These are phyloP conservation scores for Leccinum griseonigrum DNA, from an alignment of 1,284 basidiomycete genomes.

Conservation along the genomic window DNA sequence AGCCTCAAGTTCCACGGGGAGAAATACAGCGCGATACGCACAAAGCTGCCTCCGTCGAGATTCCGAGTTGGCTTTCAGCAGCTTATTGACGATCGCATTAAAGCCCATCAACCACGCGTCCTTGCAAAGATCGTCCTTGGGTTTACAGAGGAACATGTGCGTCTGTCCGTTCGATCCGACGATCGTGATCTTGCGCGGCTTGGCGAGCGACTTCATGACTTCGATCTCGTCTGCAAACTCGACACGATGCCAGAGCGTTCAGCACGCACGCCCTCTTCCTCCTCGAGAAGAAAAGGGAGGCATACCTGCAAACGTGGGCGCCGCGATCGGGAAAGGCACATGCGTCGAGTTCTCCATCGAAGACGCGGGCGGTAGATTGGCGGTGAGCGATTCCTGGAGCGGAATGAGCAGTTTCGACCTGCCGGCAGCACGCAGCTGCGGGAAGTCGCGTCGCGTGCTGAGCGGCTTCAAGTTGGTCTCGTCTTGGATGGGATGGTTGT, in stretches of 20 bases:
- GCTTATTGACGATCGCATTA: slow-evolving; percentile 97
- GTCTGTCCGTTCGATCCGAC: slow-evolving; percentile 78
- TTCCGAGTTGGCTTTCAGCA: slow-evolving; percentile 92
- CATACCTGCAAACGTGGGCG: slow-evolving; percentile 78
- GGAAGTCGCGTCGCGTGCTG: slow-evolving; percentile 66
- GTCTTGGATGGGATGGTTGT: slow-evolving; percentile 55
- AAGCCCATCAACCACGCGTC: slow-evolving; percentile 99
- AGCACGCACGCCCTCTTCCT: neutral
- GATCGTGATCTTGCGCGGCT: slow-evolving; percentile 91
- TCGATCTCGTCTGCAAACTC: slow-evolving; percentile 83
- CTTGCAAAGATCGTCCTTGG: slow-evolving; percentile 96
- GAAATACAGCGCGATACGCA: slow-evolving; percentile 39
- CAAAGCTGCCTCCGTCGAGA: slow-evolving; percentile 87
- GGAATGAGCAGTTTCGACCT: slow-evolving; percentile 81
- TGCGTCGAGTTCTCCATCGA: slow-evolving; percentile 58
- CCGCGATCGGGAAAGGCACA: slow-evolving; percentile 78
- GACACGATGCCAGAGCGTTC: slow-evolving; percentile 27
- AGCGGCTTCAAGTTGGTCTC: slow-evolving; percentile 42
- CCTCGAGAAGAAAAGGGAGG: neutral
- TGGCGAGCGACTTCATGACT: slow-evolving; percentile 91
- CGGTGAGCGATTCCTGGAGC: slow-evolving; percentile 90
- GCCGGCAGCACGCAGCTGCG: slow-evolving; percentile 55
- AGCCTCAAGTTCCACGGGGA: neutral
- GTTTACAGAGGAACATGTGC: slow-evolving; percentile 96
- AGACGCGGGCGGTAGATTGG: slow-evolving; percentile 78